Base-by-base conservation (phyloP, 192 early-diverging fungal genomes). In the Allomyces macrogynus region DNA sequence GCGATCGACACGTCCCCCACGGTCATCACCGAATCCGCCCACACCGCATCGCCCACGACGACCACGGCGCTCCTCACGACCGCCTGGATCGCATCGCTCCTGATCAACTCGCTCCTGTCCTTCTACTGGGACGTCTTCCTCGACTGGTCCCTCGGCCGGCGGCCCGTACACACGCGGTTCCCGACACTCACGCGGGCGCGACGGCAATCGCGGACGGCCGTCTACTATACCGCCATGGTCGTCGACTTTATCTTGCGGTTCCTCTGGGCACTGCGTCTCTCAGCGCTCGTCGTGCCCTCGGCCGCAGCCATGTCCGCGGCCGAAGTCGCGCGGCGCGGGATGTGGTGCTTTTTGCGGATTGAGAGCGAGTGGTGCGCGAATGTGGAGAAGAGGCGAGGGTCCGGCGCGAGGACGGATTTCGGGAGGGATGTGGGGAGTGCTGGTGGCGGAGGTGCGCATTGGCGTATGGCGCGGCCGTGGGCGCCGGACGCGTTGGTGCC, bases 121-220 rank as follows among this genome's bases (percentile, higher is more conserved):
- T 84, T 93, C 49, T 94, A 93, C 73, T 99, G 94, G 96, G 94
- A 97, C 76, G 79, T 96, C 26, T 81, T 78, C 20, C 85, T 91
- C 70, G 94, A 95, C 74, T 97, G 93, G 93, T 80, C 84, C 27
- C 68, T 97, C 44, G 72, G 76, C 63, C 66, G 77, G 65, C 62
- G 61, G 62, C 60, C 67, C 65, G 71, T 72, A 43, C 23, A 57
- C 64, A 40, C 61, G 26, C 22, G 27, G 62, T 71, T 68, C 57
- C 66, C 76, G 23, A 65, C 75, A 14, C 69, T 87, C 23, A 71
- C 93, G 49, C 80, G 93, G 0, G 77, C 81, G 0, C 63, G 62
- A 10, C 67, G 90, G 25, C 96, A 92, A 66, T 76, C 75, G 42
- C 68, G 71, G 23, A 71, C 73, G 10, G 23, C 62, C 22, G 62